Evolutionary conservation across 1,139 yeast species (phyloP), one percentile per base, ranked within the genome.

Genomic region (Pichia sp.): DNA sequence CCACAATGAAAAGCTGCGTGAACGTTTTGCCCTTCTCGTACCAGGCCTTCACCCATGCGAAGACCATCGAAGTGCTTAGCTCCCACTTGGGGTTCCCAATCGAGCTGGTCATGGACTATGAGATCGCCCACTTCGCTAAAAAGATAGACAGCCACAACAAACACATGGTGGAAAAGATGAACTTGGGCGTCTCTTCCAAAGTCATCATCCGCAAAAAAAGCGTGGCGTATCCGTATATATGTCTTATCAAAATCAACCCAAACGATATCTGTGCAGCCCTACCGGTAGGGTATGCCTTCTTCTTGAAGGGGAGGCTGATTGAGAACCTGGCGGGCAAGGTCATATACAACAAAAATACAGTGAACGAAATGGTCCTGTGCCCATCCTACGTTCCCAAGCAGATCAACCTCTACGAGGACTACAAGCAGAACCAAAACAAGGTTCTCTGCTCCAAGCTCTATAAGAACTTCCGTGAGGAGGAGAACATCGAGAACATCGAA

Each of bases 1-100:
- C 54, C 72, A 75, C 32, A 55, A 69, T 67, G 72, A 70, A 58
- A 64, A 75, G 63, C 59, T 68, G 60, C 55, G 69, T 56, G 60
- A 74, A 53, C 71, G 73, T 65, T 16, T 50, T 64, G 19, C 82
- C 81, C 0, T 81, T 81, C 61, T 72, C 76, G 1, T 69, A 74
- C 59, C 72, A 70, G 19, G 85, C 85, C 11, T 78, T 84, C 81
- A 75, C 75, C 5, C 77, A 78, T 58, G 79, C 81, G 5, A 71
- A 72, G 59, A 78, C 82, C 1, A 64, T 72, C 59, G 77, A 74
- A 43, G 71, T 78, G 50, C 64, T 81, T 16, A 72, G 76, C 53
- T 68, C 63, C 5, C 77, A 80, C 73, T 79, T 84, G 0, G 85
- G 84, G 0, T 77, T 78, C 43, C 81, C 79, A 26, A 69, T 81